Conservation (phyloP, 1,284 basidiomycete species). For the Irpex rosettiformis region DNA sequence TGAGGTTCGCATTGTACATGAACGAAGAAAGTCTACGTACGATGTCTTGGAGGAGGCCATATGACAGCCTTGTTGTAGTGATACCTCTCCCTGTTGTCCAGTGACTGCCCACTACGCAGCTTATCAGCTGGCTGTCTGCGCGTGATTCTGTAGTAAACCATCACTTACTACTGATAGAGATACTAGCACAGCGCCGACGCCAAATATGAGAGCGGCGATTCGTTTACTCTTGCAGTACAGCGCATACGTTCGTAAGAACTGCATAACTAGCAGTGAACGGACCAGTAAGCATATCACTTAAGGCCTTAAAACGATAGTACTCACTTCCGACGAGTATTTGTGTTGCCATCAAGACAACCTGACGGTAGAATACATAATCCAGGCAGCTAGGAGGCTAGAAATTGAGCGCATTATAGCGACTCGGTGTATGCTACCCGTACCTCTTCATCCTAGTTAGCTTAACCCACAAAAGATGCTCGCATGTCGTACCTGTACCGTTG, state of each 20-base stretch:
- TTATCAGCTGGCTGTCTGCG: too few species aligned
- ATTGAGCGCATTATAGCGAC: neutral
- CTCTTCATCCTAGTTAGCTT: neutral
- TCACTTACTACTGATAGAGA: constrained; percentile 21
- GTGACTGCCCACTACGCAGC: constrained; percentile 20
- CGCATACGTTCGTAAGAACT: constrained; percentile 26
- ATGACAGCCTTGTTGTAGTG: constrained; percentile 24
- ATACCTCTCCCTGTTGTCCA: constrained; percentile 19
- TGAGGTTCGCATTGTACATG: neutral
- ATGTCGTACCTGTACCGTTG: constrained; percentile 15
- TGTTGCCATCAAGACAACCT: constrained; percentile 24
- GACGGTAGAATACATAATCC: constrained; percentile 26
- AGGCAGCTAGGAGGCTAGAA: constrained; percentile 20
- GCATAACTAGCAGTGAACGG: neutral
- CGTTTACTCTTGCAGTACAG: constrained; percentile 24
- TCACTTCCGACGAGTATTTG: constrained; percentile 28
- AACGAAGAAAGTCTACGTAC: constrained; percentile 15
- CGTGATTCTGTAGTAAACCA: too few species aligned
- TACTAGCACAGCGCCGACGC: constrained; percentile 14
- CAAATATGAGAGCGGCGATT: constrained; percentile 18
- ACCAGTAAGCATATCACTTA: neutral
- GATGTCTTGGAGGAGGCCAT: constrained; percentile 18
- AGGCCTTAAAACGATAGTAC: constrained; percentile 11
- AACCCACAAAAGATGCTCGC: neutral
- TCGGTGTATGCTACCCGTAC: too few species aligned